Evolutionary conservation across 352 stramenopile species (phyloP).

Genomic region (Phytophthora hybrid): DNA sequence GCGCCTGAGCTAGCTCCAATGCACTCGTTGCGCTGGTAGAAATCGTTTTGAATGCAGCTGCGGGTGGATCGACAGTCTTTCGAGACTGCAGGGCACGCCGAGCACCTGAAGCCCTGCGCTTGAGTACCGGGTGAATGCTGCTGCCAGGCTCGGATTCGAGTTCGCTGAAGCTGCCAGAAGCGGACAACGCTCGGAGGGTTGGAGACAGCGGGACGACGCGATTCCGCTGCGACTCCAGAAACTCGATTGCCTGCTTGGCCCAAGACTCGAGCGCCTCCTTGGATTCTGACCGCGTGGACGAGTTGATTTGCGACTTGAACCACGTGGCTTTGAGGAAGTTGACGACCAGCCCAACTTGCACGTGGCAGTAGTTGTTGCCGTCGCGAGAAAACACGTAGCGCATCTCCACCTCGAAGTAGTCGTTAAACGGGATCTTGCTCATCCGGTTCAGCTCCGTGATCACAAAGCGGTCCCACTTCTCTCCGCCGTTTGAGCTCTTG

Average conservation of each 20-base stretch:
- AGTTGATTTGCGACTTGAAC: constrained; percentile 89
- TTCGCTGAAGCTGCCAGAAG: constrained; percentile 33
- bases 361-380: constrained; percentile 78
- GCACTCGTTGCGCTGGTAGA: background rate
- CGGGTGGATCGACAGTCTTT: constrained; percentile 8
- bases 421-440: constrained; percentile 80
- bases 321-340: constrained; percentile 86
- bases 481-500: constrained; percentile 46
- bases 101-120: constrained; percentile 16
- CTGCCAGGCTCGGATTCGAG: constrained; percentile 28
- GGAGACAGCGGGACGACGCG: constrained; percentile 29
- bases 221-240: constrained; percentile 50
- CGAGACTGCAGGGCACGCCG: constrained; percentile 9
- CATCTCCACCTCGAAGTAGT: constrained; percentile 88
- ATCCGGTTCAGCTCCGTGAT: constrained; percentile 74
- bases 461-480: constrained; percentile 67
- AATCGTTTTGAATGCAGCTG: background rate
- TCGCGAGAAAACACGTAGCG: constrained; percentile 82
- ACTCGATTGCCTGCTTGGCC: constrained; percentile 59
- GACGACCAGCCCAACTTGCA: constrained; percentile 72
- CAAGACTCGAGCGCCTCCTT: constrained; percentile 76
- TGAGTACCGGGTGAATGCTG: constrained; percentile 21
- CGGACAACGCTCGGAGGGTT: constrained; percentile 23
- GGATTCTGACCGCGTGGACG: constrained; percentile 73
- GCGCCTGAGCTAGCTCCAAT: constrained; percentile 9